phyloP scores from a whole-genome alignment of 78 protist species.

The Protostelium mycophagum region DNA sequence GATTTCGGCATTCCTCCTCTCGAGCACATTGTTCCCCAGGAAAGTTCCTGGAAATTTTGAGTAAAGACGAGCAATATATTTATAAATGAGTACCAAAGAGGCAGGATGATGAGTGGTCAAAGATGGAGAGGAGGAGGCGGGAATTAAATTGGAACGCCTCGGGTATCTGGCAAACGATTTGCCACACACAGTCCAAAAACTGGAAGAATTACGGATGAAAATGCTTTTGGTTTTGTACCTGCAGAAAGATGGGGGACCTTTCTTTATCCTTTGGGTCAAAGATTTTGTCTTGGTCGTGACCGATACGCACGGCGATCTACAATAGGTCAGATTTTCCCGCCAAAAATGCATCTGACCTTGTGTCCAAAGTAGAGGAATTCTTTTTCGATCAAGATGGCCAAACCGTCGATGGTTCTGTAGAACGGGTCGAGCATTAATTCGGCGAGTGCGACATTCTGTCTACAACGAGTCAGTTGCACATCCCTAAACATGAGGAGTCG shows the following conservation, averaged over 20 bases:
- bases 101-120: conserved; percentile 37
- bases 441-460: conserved; percentile 2
- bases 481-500: background rate
- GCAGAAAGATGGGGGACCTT: background rate
- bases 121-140: conserved; percentile 24
- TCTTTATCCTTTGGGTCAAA: background rate
- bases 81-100: conserved; percentile 60
- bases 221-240: no score
- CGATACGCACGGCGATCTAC: background rate
- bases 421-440: conserved; percentile 52
- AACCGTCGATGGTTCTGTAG: conserved; percentile 70
- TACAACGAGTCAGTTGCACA: background rate
- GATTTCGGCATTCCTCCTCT: background rate
- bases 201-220: conserved; percentile 73
- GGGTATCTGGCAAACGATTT: conserved; percentile 32
- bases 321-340: background rate
- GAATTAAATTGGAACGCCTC: conserved; percentile 37
- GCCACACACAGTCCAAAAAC: conserved; percentile 89
- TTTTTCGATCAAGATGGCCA: conserved; percentile 63
- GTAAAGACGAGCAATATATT: background rate
- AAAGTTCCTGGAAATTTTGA: background rate
- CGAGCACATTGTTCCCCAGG: background rate
- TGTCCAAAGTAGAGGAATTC: conserved; percentile 62
- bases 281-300: background rate
- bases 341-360: background rate